These are phyloP conservation scores for Breviolum minutum DNA, from an alignment of 73 alveolate genomes.

Conservation along the genomic window DNA sequence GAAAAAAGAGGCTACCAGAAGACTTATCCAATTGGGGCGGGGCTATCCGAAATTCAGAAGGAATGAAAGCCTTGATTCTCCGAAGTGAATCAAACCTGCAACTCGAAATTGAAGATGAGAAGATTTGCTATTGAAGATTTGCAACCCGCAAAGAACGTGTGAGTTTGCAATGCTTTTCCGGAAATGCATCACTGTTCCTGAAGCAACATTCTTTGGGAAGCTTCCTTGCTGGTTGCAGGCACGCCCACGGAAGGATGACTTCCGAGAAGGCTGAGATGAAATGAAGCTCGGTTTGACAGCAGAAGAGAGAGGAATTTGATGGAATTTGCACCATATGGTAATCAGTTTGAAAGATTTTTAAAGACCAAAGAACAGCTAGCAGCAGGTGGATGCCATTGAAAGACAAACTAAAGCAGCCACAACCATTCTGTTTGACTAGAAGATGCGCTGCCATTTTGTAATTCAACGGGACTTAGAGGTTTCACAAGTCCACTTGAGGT, in stretches of 20 bases:
- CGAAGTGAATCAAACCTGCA: not conserved
- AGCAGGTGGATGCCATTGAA: not conserved
- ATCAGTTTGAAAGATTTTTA: too few species aligned
- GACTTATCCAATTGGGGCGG: too few species aligned
- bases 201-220: not conserved
- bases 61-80: not conserved
- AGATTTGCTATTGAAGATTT: not conserved
- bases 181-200: not conserved
- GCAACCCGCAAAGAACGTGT: too few species aligned
- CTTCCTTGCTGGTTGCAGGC: not conserved
- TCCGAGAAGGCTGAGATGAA: constrained; percentile 9
- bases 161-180: not conserved
- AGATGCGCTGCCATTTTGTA: too few species aligned
- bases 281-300: not conserved
- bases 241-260: constrained; percentile 38
- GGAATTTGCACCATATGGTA: not conserved
- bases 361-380: too few species aligned
- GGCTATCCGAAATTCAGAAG: too few species aligned
- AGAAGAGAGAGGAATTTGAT: not conserved
- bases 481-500: too few species aligned
- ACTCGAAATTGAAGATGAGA: not conserved
- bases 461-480: too few species aligned
- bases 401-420: too few species aligned
- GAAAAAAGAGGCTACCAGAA: too few species aligned
- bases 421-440: too few species aligned